A percentile compares a stretch with the other conserved stretches of the same genome.
Evolutionary conservation across 2,329 filamentous ascomycete species (phyloP).

Genomic region (Grosmannia clavigera): DNA sequence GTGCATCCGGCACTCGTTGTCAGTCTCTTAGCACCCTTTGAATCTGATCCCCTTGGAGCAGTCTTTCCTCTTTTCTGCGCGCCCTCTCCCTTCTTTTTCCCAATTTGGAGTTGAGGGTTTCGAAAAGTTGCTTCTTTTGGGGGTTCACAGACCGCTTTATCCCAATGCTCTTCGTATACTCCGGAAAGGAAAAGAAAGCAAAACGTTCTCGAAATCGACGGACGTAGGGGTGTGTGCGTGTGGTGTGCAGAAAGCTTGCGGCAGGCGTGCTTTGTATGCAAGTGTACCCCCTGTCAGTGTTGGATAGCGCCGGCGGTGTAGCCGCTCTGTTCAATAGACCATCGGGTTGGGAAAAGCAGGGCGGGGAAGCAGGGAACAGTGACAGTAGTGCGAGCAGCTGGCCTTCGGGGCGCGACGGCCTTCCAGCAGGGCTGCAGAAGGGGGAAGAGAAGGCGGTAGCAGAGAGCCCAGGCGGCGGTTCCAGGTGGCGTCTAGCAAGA

Average conservation of each 20-base stretch:
- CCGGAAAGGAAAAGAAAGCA: too few relatives aligned
- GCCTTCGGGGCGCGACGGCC: neutral
- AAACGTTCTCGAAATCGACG: too few relatives aligned
- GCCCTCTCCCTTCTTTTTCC: too few relatives aligned
- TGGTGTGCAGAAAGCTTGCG: too few relatives aligned
- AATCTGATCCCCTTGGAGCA: neutral
- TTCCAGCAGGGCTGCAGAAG: neutral
- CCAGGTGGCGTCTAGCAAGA: too few relatives aligned
- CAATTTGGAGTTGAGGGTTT: too few relatives aligned
- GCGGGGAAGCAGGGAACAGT: neutral
- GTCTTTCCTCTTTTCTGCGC: neutral
- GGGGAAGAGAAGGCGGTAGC: neutral
- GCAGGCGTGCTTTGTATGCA: too few relatives aligned
- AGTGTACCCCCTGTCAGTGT: too few relatives aligned
- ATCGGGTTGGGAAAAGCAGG: neutral
- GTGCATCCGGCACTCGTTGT: neutral
- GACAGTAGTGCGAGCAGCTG: neutral
- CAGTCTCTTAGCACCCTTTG: neutral
- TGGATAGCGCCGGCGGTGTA: too few relatives aligned
- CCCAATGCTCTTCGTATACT: too few relatives aligned
- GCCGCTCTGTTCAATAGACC: neutral
- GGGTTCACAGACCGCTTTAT: neutral
- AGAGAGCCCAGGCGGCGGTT: neutral
- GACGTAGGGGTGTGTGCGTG: too few relatives aligned
- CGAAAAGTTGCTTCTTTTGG: neutral